A percentile compares a stretch with the other conserved stretches of the same genome.
Conservation (phyloP, 371 early-diverging fungal species). For the Dichotomocladium elegans region DNA sequence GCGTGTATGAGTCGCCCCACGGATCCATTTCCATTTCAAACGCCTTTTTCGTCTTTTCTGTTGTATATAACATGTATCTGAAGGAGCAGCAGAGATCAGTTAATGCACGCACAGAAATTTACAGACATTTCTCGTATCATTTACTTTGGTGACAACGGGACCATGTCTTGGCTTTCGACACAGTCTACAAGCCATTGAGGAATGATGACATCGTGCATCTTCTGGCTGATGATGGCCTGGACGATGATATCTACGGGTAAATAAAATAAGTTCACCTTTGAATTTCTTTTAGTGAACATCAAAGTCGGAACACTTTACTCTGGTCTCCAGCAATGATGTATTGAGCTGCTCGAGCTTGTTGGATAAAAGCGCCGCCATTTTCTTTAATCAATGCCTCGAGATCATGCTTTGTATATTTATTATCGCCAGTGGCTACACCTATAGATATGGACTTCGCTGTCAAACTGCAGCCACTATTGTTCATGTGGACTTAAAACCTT, state of each 20-base stretch:
- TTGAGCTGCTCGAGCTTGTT: slow-evolving; percentile 43
- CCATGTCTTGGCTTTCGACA: slow-evolving; percentile 34
- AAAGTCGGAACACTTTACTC: no score
- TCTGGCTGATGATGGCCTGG: slow-evolving; percentile 41
- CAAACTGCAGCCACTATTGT: background rate
- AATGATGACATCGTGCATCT: slow-evolving; percentile 49
- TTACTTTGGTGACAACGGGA: slow-evolving; percentile 57
- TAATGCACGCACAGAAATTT: background rate
- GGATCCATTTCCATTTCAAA: slow-evolving; percentile 56
- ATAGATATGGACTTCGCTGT: background rate
- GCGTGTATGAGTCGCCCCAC: slow-evolving; percentile 66
- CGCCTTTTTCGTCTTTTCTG: slow-evolving; percentile 32
- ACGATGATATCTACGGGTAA: slow-evolving; percentile 18
- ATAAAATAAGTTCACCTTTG: no score
- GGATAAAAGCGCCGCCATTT: slow-evolving; percentile 62
- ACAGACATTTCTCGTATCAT: slow-evolving; percentile 11
- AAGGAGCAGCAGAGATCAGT: background rate
- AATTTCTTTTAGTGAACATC: no score
- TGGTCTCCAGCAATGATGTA: slow-evolving; percentile 55
- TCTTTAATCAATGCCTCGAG: slow-evolving; percentile 55
- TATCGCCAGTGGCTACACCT: slow-evolving; percentile 47
- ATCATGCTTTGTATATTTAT: slow-evolving; percentile 37
- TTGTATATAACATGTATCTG: slow-evolving; percentile 61
- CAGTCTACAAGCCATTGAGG: slow-evolving; percentile 64
- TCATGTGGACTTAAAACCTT: slow-evolving; percentile 16